Conservation (phyloP, 2,329 filamentous ascomycete species). For the Zymoseptoria passerinii region DNA sequence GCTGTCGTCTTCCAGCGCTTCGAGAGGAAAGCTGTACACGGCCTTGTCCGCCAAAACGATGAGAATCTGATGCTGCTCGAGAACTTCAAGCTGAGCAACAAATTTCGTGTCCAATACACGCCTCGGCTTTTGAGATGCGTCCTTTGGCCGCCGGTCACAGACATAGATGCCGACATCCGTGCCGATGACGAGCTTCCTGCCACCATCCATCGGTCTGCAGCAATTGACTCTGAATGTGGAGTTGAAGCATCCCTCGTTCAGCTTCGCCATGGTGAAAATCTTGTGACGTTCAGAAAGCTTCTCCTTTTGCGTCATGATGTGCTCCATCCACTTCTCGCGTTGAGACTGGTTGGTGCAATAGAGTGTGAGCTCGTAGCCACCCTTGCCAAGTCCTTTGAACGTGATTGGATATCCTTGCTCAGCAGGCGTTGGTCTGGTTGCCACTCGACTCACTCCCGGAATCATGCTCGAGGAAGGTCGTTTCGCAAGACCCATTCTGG, state of each 20-base stretch:
- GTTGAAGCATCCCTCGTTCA: constrained; percentile 86
- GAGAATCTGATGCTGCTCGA: constrained; percentile 89
- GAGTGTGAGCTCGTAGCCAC: constrained; percentile 84
- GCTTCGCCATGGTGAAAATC: constrained; percentile 58
- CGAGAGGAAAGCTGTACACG: constrained; percentile 77
- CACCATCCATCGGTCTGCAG: constrained; percentile 88
- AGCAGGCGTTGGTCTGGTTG: constrained; percentile 42
- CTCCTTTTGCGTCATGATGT: constrained; percentile 84
- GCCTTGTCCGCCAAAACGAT: constrained; percentile 91
- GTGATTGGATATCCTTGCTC: constrained; percentile 88
- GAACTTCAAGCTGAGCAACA: constrained; percentile 90
- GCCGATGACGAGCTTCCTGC: constrained; percentile 86
- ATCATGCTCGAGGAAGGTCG: constrained; percentile 81
- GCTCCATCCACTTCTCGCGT: constrained; percentile 93
- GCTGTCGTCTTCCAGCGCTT: constrained; percentile 75
- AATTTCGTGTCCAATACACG: constrained; percentile 77
- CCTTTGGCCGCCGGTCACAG: constrained; percentile 82
- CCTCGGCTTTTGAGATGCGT: constrained; percentile 62
- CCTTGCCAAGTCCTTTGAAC: constrained; percentile 91
- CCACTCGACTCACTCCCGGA: constrained; percentile 44
- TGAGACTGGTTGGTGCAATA: constrained; percentile 80
- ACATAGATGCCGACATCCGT: constrained; percentile 92
- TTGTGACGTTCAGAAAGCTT: constrained; percentile 69
- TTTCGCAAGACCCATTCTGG: constrained; percentile 69
- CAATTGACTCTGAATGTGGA: constrained; percentile 86